Evolutionary conservation across 2,329 filamentous ascomycete species (phyloP), one percentile per base, ranked within the genome.

Genomic region (Nannizzia gypsea): DNA sequence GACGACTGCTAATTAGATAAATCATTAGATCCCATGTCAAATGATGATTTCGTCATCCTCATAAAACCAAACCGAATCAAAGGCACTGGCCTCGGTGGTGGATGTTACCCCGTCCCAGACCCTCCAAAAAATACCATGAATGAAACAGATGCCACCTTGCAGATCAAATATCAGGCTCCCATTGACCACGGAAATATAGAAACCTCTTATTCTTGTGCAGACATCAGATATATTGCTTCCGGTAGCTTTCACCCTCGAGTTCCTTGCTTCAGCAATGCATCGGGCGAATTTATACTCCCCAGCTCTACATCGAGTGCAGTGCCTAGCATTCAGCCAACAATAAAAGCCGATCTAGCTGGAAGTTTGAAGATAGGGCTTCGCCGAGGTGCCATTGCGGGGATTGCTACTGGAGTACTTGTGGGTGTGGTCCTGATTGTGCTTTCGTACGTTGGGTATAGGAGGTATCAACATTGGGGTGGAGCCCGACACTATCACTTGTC

Each of bases 121-220:
- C 68, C 71, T 2, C 66, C 70, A 1, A 60, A 65, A 1, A 67
- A 70, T 38, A 68, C 73, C 4, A 64, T 67, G 1, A 69, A 70
- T 1, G 75, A 74, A 6, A 66, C 68, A 11, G 78, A 78, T 61
- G 76, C 76, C 2, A 79, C 77, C 1, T 72, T 78, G 54, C 75
- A 78, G 61, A 67, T 78, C 36, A 72, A 72, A 52, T 78, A 78
- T 63, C 71, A 70, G 56, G 71, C 73, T 0, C 73, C 74, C 20
- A 74, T 71, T 36, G 75, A 75, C 36, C 71, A 69, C 3, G 72
- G 74, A 44, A 71, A 70, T 28, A 73, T 75, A 28, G 67, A 76
- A 61, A 76, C 74, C 0, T 78, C 74, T 66, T 79, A 77, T 63
- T 76, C 76, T 6, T 79, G 76, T 62, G 71, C 76, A 0, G 76